Conservation (phyloP, 2,329 filamentous ascomycete species). For the Trichoderma lentiforme region DNA sequence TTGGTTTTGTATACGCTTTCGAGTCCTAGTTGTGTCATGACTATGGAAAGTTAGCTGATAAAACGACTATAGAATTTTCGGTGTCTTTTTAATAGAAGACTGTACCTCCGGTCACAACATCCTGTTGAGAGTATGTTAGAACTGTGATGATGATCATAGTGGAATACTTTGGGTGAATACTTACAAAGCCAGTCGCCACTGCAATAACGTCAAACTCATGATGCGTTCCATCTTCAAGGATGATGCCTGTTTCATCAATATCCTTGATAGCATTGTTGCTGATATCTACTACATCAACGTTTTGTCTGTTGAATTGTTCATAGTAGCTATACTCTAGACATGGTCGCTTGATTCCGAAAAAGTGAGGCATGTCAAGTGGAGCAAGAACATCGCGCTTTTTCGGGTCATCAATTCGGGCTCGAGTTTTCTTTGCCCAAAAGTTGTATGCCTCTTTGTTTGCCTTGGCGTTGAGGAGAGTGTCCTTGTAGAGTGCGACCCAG, state of each 20-base stretch:
- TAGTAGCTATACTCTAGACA: slow-evolving; percentile 44
- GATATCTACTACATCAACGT: slow-evolving; percentile 43
- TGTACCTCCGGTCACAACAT: slow-evolving; percentile 8
- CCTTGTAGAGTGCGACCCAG: slow-evolving; percentile 54
- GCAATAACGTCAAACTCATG: slow-evolving; percentile 44
- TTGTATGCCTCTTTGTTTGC: slow-evolving; percentile 53
- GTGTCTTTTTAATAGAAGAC: too few species aligned
- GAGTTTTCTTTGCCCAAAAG: slow-evolving; percentile 53
- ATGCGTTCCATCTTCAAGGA: slow-evolving; percentile 38
- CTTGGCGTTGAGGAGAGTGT: slow-evolving; percentile 43
- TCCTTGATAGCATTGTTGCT: slow-evolving; percentile 38
- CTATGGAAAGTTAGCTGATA: slow-evolving; percentile 24
- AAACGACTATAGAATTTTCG: too few species aligned
- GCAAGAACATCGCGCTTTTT: slow-evolving; percentile 49
- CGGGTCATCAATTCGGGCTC: slow-evolving; percentile 48
- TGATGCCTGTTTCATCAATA: slow-evolving; percentile 42
- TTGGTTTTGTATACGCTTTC: slow-evolving; percentile 37
- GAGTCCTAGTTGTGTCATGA: slow-evolving; percentile 45
- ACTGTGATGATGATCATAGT: too few species aligned
- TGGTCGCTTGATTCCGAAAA: slow-evolving; percentile 52
- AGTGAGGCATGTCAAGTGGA: slow-evolving; percentile 49
- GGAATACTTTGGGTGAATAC: slow-evolving; percentile 16
- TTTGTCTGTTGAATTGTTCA: slow-evolving; percentile 45
- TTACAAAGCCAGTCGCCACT: slow-evolving; percentile 46
- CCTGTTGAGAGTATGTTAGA: not conserved